Conservation (phyloP, 2,329 filamentous ascomycete genomes). For the Botrytis cinerea region DNA sequence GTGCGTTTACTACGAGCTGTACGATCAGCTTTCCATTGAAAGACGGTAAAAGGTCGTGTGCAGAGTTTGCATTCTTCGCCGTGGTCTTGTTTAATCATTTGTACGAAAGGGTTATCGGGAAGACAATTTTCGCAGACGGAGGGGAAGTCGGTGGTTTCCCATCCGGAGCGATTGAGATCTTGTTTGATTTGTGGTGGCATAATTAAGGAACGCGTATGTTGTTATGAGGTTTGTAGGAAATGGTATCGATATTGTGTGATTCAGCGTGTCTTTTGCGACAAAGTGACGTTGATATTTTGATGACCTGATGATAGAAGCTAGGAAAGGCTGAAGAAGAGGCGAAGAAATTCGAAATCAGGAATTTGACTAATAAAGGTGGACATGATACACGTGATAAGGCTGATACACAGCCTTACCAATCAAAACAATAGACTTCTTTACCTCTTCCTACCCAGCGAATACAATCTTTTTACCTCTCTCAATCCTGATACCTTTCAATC, state of each 20-base stretch:
- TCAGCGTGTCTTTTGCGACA: conserved; percentile 12
- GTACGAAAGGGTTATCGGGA: conserved; percentile 94
- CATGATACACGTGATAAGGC: background rate
- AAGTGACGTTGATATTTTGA: conserved; percentile 1
- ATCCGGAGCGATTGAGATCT: conserved; percentile 91
- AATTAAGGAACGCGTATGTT: conserved; percentile 25
- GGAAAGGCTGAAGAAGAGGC: conserved; percentile 22
- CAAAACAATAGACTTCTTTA: background rate
- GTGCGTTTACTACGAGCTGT: conserved; percentile 90
- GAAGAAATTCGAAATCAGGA: conserved; percentile 9
- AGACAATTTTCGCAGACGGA: conserved; percentile 90
- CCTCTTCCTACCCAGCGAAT: background rate
- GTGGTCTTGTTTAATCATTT: conserved; percentile 98
- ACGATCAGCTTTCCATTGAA: conserved; percentile 91
- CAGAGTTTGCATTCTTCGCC: conserved; percentile 71
- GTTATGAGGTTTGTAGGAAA: background rate
- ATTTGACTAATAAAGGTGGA: background rate
- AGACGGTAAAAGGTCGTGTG: conserved; percentile 93
- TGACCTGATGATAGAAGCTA: background rate
- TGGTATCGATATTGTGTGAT: background rate
- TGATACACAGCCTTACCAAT: background rate
- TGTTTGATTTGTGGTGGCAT: conserved; percentile 96
- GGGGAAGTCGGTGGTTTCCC: conserved; percentile 91
- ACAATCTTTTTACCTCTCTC: too few relatives aligned
- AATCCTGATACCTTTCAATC: background rate